A percentile compares a stretch with the other conserved stretches of the same genome.
These are phyloP conservation scores for Citeromyces matritensis DNA, from an alignment of 805 yeast species.

Conservation along the genomic window DNA sequence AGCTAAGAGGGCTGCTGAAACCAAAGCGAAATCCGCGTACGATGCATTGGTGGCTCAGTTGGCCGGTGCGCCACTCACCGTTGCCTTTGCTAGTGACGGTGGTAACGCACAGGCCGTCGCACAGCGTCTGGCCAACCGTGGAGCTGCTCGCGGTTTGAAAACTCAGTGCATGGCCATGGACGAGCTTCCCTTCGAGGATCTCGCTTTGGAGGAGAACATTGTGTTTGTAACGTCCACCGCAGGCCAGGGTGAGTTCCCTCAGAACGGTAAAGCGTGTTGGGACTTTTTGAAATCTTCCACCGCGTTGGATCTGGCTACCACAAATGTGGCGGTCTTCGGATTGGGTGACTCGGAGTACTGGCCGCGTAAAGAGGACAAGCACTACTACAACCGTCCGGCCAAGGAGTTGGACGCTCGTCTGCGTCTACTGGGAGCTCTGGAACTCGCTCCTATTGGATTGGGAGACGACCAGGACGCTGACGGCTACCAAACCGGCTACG, in stretches of 20 bases:
- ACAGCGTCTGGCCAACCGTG: constrained; percentile 63
- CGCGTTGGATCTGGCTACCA: constrained; percentile 46
- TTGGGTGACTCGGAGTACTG: constrained; percentile 80
- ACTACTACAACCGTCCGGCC: constrained; percentile 86
- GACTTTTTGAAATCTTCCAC: constrained; percentile 47
- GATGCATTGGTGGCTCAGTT: constrained; percentile 68
- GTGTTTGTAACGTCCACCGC: constrained; percentile 62
- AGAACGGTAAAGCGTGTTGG: constrained; percentile 69
- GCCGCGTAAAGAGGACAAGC: constrained; percentile 94
- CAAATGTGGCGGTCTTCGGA: constrained; percentile 54
- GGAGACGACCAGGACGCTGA: constrained; percentile 98
- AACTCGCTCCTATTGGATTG: constrained; percentile 60
- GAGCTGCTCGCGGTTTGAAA: constrained; percentile 65
- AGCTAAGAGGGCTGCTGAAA: constrained; percentile 40
- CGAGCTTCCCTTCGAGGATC: constrained; percentile 57
- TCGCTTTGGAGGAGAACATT: constrained; percentile 55
- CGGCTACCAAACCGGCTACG: constrained; percentile 86
- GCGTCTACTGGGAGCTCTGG: constrained; percentile 56
- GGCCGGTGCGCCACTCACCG: constrained; percentile 82
- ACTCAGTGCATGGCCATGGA: constrained; percentile 55
- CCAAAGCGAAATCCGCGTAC: constrained; percentile 65
- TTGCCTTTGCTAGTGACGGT: constrained; percentile 84
- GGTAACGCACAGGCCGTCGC: constrained; percentile 81
- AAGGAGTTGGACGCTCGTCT: constrained; percentile 57
- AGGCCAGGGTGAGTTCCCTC: constrained; percentile 82